Evolutionary conservation across 192 early-diverging fungal genomes (phyloP), one percentile per base, ranked within the genome.

Genomic region (Kappamyces sp.): DNA sequence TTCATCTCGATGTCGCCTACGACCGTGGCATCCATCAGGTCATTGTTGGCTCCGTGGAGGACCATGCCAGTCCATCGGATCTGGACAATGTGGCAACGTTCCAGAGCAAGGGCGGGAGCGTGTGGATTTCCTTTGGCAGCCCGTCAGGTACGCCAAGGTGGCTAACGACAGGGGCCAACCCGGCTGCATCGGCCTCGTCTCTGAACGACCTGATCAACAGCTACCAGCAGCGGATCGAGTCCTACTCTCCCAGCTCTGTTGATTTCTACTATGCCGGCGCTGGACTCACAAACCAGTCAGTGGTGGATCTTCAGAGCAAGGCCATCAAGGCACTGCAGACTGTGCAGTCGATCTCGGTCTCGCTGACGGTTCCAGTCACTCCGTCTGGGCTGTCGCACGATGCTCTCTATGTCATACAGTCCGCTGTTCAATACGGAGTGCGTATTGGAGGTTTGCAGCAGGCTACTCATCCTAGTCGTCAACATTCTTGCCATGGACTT

Each of bases 401-500:
- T 13, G 66, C 47, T 1, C 31, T 75, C 12, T 47, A 63, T 36
- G 13, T 78, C 12, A 31, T 78, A 10, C 33, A 46, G 34, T 51
- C 32, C 9, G 70, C 76, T 10, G n/a, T 47, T 5, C 62, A 64
- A 42, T 37, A 62, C 36, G 62, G 62, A 3, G 64, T 55, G 8
- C 35, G 44, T 23, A 49, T 78, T 23, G 23, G 23, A 23, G 23
- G 23, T 23, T 23, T 23, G 23, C 0, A 23, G 23, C 23, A 23
- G 23, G 23, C 23, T 35, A 12, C 12, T 15, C 5, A 51, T 38
- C 9, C 44, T 57, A 69, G 70, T 68, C 12, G 40, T 78, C 33
- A 78, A 78, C 61, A 68, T 78, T 33, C 66, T 78, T 63, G 51
- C 73, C 12, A 78, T 78, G 76, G 66, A 66, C 46, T 67, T 47